These are phyloP conservation scores for Senna siamea DNA, from an alignment of 306 rosid genomes.

Conservation along the genomic window DNA sequence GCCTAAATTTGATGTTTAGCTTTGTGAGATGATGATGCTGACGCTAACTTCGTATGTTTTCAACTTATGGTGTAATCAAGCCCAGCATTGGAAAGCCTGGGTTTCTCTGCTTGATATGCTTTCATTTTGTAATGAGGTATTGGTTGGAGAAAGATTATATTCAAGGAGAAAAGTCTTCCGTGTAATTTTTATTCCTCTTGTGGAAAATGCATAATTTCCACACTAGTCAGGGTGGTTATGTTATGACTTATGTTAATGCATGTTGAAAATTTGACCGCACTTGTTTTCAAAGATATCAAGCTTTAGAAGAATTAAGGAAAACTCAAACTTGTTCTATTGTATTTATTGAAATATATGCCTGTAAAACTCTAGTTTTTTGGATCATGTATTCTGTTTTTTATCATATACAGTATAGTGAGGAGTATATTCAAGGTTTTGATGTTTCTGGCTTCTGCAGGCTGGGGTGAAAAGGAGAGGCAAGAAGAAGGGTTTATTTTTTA, in stretches of 20 bases:
- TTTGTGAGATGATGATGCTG: constrained; percentile 16
- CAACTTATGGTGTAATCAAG: neutral
- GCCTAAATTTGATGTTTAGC: constrained; percentile 6
- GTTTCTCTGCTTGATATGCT: no score
- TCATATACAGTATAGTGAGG: neutral
- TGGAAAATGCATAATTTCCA: neutral
- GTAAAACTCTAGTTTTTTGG: neutral
- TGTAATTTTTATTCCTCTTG: no score
- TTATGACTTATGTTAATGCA: no score
- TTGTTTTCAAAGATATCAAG: neutral
- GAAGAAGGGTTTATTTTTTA: constrained; percentile 71
- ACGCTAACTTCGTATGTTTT: neutral
- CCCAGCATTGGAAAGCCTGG: neutral
- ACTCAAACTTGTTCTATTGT: neutral
- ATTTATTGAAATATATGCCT: neutral
- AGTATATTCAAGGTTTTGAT: constrained; percentile 18
- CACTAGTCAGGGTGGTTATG: neutral
- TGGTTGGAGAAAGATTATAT: no score
- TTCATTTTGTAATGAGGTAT: no score
- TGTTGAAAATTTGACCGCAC: no score
- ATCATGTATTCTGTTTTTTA: neutral
- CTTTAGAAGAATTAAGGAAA: neutral
- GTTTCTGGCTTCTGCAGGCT: constrained; percentile 59
- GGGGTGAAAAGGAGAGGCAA: constrained; percentile 74
- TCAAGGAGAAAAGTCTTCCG: no score